Conservation (phyloP, 371 early-diverging fungal genomes). For the Sporodiniella umbellata region DNA sequence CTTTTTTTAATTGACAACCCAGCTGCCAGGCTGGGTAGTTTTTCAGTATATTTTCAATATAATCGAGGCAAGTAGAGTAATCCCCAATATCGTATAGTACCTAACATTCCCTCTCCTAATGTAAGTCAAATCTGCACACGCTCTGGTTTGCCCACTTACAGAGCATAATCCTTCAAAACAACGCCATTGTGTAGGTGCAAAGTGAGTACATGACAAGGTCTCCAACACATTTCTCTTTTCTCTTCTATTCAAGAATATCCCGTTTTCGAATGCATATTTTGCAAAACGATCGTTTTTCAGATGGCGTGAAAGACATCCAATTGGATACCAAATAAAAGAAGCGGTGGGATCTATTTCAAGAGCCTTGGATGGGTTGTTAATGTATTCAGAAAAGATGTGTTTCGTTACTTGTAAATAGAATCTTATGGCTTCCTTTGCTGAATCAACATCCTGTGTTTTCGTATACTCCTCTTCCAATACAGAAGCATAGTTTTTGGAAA, state of each 20-base stretch:
- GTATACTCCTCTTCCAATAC: conserved; percentile 47
- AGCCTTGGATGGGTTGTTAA: conserved; percentile 22
- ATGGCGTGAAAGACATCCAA: conserved; percentile 43
- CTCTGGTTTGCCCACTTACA: no score
- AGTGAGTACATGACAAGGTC: conserved; percentile 5
- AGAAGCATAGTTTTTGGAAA: conserved; percentile 59
- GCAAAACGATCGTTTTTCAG: conserved; percentile 44
- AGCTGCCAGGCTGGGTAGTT: neutral
- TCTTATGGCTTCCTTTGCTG: conserved; percentile 37
- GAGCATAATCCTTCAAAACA: conserved; percentile 57
- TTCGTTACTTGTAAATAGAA: conserved; percentile 51
- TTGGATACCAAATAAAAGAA: conserved; percentile 50
- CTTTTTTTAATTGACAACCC: neutral
- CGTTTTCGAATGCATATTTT: conserved; percentile 49
- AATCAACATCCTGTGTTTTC: conserved; percentile 4
- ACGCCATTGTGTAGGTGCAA: conserved; percentile 51
- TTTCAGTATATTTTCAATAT: neutral
- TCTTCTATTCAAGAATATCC: conserved; percentile 21
- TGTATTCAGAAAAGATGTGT: neutral
- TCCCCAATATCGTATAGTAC: conserved; percentile 60
- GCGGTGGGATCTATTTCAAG: conserved; percentile 54
- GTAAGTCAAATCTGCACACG: no score
- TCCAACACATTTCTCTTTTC: conserved; percentile 3
- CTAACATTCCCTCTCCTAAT: conserved; percentile 20
- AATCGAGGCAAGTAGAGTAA: conserved; percentile 4